Conservation (phyloP, 495 filamentous ascomycete species). For the Daldinia concentrica region DNA sequence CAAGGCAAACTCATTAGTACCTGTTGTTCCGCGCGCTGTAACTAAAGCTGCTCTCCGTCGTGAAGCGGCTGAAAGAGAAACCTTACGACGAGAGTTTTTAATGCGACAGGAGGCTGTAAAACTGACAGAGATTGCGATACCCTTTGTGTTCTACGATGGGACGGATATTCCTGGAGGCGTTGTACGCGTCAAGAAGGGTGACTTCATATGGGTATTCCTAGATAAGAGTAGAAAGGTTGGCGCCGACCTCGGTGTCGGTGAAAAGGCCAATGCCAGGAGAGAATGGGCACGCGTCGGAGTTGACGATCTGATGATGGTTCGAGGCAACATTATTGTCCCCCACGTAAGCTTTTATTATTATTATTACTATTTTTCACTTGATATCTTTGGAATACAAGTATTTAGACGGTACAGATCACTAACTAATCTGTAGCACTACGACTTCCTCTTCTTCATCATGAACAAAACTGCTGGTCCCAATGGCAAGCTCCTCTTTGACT, state of each 20-base stretch:
- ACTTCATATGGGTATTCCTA: constrained; percentile 88
- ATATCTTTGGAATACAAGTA: not conserved
- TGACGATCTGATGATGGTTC: constrained; percentile 95
- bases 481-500: constrained; percentile 80
- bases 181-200: constrained; percentile 90
- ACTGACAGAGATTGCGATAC: constrained; percentile 86
- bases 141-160: constrained; percentile 99
- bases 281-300: constrained; percentile 95
- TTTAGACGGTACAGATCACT: constrained; percentile 9
- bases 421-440: constrained; percentile 79
- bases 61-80: constrained; percentile 84
- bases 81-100: constrained; percentile 85
- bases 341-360: constrained; percentile 70
- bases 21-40: constrained; percentile 76
- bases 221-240: constrained; percentile 91
- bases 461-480: constrained; percentile 80
- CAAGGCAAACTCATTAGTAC: constrained; percentile 71
- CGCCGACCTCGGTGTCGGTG: constrained; percentile 78
- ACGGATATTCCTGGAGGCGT: constrained; percentile 87
- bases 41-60: constrained; percentile 86
- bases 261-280: constrained; percentile 70
- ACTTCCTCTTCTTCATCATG: constrained; percentile 95
- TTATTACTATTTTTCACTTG: not conserved
- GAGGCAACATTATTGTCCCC: constrained; percentile 91
- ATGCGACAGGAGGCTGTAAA: constrained; percentile 86